Base-by-base conservation (phyloP, 164 flowering plant species). In the Berberis vulgaris region DNA sequence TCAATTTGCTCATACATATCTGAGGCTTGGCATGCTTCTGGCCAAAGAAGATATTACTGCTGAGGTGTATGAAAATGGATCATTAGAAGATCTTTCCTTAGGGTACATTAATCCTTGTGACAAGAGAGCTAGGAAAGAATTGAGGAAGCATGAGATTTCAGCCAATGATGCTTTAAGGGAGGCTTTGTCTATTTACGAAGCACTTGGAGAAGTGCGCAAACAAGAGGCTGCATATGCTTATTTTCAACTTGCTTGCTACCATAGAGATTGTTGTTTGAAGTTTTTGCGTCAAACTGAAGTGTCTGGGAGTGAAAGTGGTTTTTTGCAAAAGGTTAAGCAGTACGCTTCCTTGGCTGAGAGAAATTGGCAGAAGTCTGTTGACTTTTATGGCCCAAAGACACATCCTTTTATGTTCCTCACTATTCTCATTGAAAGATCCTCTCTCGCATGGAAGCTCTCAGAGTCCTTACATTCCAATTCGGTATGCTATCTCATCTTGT, bases 211-310 rank as follows among this genome's bases (percentile, higher is more conserved):
- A 54, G 57, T 83, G 68, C 89, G 91, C 26, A 83, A 76, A 79
- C 99, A 94, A 72, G 99, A 94, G 68, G 86, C 91, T 64, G 96
- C 99, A 7, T 94, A 79, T 84, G 95, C 97, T 54, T 82, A 87
- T 82, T 89, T 81, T 73, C 97, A 94, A 68, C 88, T 94, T 13
- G 97, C 86, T 68, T 84, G 90, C 74, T 83, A 84, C 80, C 97
- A 91, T 57, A 85, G 84, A 52, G 88, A 89, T 72, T 77, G 89
- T 65, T 86, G 93, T 74, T 80, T 86, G 75, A 91, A 80, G 77
- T 83, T 86, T 71, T 55, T 86, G 73, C 82, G 78, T 47, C 77
- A 79, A 60, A 77, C 50, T 47, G 77, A 67, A 62, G 49, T 59
- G 26, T 59, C 76, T 2, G 86, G 77, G 70, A 80, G 80, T 53